phyloP scores from a whole-genome alignment of 2,329 filamentous ascomycete species.

The Epichloe uncinata region DNA sequence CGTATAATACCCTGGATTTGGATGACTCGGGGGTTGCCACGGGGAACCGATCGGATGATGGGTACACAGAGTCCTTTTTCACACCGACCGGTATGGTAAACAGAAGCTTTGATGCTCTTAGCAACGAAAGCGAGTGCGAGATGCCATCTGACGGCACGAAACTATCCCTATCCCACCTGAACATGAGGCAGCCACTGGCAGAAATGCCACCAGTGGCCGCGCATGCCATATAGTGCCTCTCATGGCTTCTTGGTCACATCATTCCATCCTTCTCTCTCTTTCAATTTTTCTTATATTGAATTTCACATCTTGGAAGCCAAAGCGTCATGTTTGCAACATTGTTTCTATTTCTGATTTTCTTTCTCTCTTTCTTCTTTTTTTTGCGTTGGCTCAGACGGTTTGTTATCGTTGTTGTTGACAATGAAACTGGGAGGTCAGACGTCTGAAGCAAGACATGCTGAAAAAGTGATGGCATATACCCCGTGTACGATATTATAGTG shows the following conservation, averaged over 20 bases:
- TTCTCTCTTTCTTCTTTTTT: neutral
- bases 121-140: slow-evolving; percentile 25
- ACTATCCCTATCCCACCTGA: slow-evolving; percentile 50
- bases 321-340: neutral
- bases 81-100: slow-evolving; percentile 35
- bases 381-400: neutral
- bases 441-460: neutral
- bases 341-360: neutral
- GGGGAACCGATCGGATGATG: slow-evolving; percentile 26
- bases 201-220: slow-evolving; percentile 11
- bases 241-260: too few relatives aligned
- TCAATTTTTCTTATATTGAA: neutral
- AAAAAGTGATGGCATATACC: neutral
- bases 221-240: slow-evolving; percentile 11
- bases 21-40: slow-evolving; percentile 25
- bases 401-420: neutral
- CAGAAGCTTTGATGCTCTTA: slow-evolving; percentile 26
- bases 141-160: slow-evolving; percentile 46
- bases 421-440: neutral
- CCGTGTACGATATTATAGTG: neutral
- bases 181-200: slow-evolving; percentile 23
- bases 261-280: neutral
- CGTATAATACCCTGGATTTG: slow-evolving; percentile 4
- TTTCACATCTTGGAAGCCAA: neutral
- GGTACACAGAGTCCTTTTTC: slow-evolving; percentile 35